phyloP scores from a whole-genome alignment of 2,329 filamentous ascomycete genomes.

The Fusarium concolor region DNA sequence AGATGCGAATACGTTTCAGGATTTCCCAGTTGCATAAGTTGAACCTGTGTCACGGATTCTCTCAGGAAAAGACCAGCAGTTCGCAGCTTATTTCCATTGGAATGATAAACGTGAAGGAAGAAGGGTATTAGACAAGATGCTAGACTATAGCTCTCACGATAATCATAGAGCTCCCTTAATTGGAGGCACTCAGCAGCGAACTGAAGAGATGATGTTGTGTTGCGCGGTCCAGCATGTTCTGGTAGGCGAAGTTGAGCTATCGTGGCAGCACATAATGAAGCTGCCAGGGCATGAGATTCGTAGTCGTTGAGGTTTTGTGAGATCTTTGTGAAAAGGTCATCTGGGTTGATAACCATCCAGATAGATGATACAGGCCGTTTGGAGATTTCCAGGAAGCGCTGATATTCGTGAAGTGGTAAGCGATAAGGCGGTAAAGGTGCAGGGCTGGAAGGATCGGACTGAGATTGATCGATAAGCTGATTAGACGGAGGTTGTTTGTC shows the following conservation, averaged over 20 bases:
- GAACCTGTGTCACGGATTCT: conserved; percentile 43
- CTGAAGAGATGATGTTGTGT: conserved; percentile 29
- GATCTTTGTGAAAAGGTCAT: conserved; percentile 35
- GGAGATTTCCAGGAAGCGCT: conserved; percentile 37
- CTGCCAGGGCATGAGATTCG: conserved; percentile 43
- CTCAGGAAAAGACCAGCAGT: conserved; percentile 42
- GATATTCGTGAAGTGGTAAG: conserved; percentile 37
- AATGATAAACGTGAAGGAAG: conserved; percentile 47
- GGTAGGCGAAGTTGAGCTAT: conserved; percentile 45
- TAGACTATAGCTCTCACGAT: conserved; percentile 37
- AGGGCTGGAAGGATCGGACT: neutral
- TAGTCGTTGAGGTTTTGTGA: conserved; percentile 23
- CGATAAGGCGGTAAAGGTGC: conserved; percentile 19
- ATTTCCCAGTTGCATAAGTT: conserved; percentile 38
- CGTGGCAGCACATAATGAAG: conserved; percentile 43
- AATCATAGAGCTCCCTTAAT: conserved; percentile 41
- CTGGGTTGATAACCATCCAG: conserved; percentile 43
- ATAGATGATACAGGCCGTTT: conserved; percentile 34
- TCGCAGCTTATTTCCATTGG: conserved; percentile 46
- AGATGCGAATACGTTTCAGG: conserved; percentile 35
- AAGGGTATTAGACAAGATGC: conserved; percentile 43
- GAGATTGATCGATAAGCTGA: too few species aligned
- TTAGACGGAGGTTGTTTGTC: neutral
- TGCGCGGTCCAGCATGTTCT: conserved; percentile 34
- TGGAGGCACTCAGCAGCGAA: conserved; percentile 34